Evolutionary conservation across 2,329 filamentous ascomycete species (phyloP).

Genomic region (Pestalotiopsis sp.): DNA sequence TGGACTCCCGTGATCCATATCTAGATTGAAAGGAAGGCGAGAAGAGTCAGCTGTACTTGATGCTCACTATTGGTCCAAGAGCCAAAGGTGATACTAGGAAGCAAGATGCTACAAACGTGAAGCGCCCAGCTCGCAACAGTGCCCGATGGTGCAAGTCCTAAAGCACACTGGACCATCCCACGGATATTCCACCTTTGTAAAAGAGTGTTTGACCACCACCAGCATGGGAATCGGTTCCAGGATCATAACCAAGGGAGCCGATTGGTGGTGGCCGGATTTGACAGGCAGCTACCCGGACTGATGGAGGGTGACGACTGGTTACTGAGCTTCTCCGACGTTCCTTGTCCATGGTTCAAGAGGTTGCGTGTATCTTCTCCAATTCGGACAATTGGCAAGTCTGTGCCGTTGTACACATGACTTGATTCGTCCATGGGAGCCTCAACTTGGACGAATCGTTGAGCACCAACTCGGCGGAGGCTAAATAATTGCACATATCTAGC

Average conservation of each 20-base stretch:
- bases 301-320: slow-evolving; percentile 6
- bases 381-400: neutral
- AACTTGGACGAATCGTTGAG: slow-evolving; percentile 1
- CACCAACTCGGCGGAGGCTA: neutral
- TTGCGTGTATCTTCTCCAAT: neutral
- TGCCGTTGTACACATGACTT: neutral
- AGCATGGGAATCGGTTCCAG: neutral
- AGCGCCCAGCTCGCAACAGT: neutral
- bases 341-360: neutral
- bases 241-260: neutral
- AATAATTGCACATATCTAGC: neutral
- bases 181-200: neutral
- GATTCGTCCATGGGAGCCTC: neutral
- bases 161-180: neutral
- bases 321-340: neutral
- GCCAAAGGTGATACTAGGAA: neutral
- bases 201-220: neutral
- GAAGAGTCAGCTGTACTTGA: neutral
- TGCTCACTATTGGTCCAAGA: neutral
- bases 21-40: neutral
- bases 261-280: neutral
- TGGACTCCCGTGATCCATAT: neutral
- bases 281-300: neutral
- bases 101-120: neutral
- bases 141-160: neutral